These are phyloP conservation scores for Pleurotus cornucopiae DNA, from an alignment of 768 basidiomycete species.

Conservation along the genomic window DNA sequence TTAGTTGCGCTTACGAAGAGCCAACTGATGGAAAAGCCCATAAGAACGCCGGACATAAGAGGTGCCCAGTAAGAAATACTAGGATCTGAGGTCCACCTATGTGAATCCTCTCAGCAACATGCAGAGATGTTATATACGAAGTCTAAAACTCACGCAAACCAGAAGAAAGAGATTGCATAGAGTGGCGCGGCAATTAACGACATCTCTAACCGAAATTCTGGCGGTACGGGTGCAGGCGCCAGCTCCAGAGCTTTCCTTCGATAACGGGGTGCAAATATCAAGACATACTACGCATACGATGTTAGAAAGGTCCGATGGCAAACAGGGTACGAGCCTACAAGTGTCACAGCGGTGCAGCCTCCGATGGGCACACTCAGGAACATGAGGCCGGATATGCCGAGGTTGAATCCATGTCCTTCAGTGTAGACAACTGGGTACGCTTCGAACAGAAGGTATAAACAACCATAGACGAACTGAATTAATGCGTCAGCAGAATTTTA, in stretches of 20 bases:
- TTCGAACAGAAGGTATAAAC: conserved; percentile 56
- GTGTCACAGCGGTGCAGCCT: conserved; percentile 34
- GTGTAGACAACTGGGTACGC: conserved; percentile 60
- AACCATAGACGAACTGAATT: conserved; percentile 56
- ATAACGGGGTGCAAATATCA: conserved; percentile 47
- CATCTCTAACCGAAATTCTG: conserved; percentile 52
- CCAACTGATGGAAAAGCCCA: conserved; percentile 52
- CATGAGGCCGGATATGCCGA: conserved; percentile 53
- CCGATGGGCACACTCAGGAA: conserved; percentile 62
- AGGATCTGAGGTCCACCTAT: conserved; percentile 57
- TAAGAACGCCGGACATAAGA: conserved; percentile 39
- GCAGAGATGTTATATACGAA: background rate
- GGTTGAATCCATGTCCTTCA: conserved; percentile 45
- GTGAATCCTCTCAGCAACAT: no score
- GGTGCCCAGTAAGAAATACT: conserved; percentile 50
- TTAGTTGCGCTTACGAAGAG: conserved; percentile 42
- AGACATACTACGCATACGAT: conserved; percentile 31
- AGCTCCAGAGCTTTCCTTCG: conserved; percentile 35
- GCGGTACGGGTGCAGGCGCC: conserved; percentile 50
- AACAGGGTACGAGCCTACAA: conserved; percentile 27
- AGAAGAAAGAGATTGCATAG: conserved; percentile 54
- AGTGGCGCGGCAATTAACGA: conserved; percentile 49
- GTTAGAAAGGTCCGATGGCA: background rate
- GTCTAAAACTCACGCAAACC: conserved; percentile 45
- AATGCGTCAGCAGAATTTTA: background rate